These are phyloP conservation scores for Gloeopeniophorella convolvens DNA, from an alignment of 768 basidiomycete genomes.

Conservation along the genomic window DNA sequence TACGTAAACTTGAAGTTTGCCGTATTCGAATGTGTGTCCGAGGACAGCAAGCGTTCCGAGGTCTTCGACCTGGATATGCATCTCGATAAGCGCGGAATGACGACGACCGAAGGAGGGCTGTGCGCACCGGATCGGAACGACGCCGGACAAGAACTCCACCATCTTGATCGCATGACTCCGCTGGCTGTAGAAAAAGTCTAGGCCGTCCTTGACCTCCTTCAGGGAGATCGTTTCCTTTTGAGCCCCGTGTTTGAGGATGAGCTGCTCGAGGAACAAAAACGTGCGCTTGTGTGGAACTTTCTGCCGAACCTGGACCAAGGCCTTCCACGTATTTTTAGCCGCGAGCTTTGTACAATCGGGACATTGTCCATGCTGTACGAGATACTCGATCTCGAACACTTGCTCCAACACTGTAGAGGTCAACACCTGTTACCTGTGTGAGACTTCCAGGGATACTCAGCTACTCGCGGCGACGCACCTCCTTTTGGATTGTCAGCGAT, in stretches of 20 bases:
- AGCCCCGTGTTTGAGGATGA: slow-evolving; percentile 93
- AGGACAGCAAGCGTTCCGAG: slow-evolving; percentile 90
- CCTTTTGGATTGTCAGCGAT: slow-evolving; percentile 97
- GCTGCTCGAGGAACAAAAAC: slow-evolving; percentile 94
- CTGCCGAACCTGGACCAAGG: slow-evolving; percentile 96
- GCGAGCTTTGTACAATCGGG: slow-evolving; percentile 90
- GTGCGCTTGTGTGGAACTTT: slow-evolving; percentile 98
- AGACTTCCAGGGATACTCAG: neutral
- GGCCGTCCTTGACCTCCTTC: slow-evolving; percentile 87
- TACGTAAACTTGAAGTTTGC: slow-evolving; percentile 97
- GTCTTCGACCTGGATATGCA: slow-evolving; percentile 79
- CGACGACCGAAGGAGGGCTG: neutral
- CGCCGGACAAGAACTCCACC: slow-evolving; percentile 85
- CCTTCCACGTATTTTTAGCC: slow-evolving; percentile 99
- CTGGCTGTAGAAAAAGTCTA: slow-evolving; percentile 95
- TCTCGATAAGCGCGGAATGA: slow-evolving; percentile 5
- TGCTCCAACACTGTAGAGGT: slow-evolving; percentile 95
- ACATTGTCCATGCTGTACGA: slow-evolving; percentile 94
- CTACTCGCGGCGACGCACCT: slow-evolving; percentile 44
- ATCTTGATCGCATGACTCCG: slow-evolving; percentile 92
- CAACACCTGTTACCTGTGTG: slow-evolving; percentile 52
- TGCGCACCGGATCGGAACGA: slow-evolving; percentile 79
- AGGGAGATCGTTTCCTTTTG: slow-evolving; percentile 95
- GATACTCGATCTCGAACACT: slow-evolving; percentile 93
- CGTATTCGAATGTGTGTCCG: slow-evolving; percentile 87